phyloP scores from a whole-genome alignment of 257 asterid species.

The Lycium ferocissimum region DNA sequence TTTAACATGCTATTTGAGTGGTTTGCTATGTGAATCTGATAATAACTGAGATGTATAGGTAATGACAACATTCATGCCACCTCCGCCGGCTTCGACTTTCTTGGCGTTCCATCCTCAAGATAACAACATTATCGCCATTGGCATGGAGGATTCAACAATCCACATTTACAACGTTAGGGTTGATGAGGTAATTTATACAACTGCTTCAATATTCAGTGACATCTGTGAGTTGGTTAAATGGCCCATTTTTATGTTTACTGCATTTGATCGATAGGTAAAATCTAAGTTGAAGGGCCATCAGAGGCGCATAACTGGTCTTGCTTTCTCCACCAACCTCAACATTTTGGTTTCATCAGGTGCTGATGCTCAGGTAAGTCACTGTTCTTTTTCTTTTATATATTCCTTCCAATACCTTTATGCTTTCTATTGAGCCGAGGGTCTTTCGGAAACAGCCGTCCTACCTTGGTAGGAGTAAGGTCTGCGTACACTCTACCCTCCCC shows the following conservation, averaged over 20 bases:
- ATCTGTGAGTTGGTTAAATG: slow-evolving; percentile 11
- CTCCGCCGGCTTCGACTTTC: slow-evolving; percentile 95
- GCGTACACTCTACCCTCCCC: no score
- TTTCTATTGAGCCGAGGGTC: no score
- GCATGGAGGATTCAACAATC: slow-evolving; percentile 98
- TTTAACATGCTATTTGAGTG: neutral
- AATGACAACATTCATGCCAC: slow-evolving; percentile 98
- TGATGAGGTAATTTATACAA: slow-evolving; percentile 70
- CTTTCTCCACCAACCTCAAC: slow-evolving; percentile 82
- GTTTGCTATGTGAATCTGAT: slow-evolving; percentile 29
- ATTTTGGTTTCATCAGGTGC: slow-evolving; percentile 94
- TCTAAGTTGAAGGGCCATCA: slow-evolving; percentile 88
- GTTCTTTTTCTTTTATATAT: slow-evolving; percentile 15
- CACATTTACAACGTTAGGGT: slow-evolving; percentile 94
- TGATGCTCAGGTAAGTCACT: slow-evolving; percentile 81
- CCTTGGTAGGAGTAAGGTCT: no score
- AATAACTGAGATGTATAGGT: slow-evolving; percentile 51
- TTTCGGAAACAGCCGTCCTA: no score
- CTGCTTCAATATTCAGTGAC: slow-evolving; percentile 26
- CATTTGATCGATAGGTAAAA: slow-evolving; percentile 58
- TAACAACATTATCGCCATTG: slow-evolving; percentile 93
- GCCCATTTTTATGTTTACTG: slow-evolving; percentile 7
- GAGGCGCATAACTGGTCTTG: slow-evolving; percentile 90
- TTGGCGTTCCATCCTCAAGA: slow-evolving; percentile 96
- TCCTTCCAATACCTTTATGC: neutral